Base-by-base conservation (phyloP, 805 yeast genomes). In the Candida germanica region DNA sequence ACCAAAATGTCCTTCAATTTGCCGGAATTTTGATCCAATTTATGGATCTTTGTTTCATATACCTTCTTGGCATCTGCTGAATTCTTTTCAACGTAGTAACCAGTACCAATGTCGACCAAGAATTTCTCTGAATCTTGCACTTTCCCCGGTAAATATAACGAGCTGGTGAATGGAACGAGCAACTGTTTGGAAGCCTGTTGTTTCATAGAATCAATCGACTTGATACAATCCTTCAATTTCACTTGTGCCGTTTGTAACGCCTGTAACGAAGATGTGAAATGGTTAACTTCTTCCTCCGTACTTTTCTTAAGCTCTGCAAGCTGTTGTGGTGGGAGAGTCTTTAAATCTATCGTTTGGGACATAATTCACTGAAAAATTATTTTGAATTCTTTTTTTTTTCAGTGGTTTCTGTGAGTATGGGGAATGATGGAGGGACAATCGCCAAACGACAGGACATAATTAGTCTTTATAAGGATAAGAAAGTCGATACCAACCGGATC, bases 71-170 rank as follows among this genome's bases (percentile, higher is more conserved):
- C 83, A 31, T 84, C 87, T 6, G 65, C 64, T 0, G 77, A 75
- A 32, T 59, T 59, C 60, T 93, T 93, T 54, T 87, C 96, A 12
- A 88, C 89, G 55, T 75, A 93, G 56, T 93, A 93, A 2, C 98
- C 98, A 0, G 98, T 93, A 23, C 98, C 98, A 17, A 93, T 81
- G 55, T 93, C 98, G 7, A 93, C 96, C 56, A 93, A 68, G 50
- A 83, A 93, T 40, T 73, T 79, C 41, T 80, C 73, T 34, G 73
- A 73, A 39, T 83, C 77, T 29, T 71, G 68, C 34, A 86, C 72
- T 36, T 68, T 75, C 2, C 98, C 98, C 3, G 96, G 95, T 18
- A 93, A 83, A 48, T 93, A 93, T 26, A 93, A 65, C 0, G 96
- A 87, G 13, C 88, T 72, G 0, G 98, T 87, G 42, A 94, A 70